Evolutionary conservation across 2,329 filamentous ascomycete species (phyloP), one percentile per base, ranked within the genome.

Genomic region (Colletotrichum zoysiae): DNA sequence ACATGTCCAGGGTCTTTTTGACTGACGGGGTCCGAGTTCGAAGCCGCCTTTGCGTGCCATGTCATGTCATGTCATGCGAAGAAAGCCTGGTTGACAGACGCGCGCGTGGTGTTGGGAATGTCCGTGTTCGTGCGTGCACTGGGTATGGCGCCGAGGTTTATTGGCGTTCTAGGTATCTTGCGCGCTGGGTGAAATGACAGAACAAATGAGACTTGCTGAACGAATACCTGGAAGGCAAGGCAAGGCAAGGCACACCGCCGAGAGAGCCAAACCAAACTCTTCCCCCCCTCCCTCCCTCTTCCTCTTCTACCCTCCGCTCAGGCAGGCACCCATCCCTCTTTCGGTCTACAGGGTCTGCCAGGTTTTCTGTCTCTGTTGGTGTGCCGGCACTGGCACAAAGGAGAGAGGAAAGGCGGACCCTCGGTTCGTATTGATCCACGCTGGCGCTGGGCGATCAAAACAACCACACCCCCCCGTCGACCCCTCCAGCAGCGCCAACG

Each of bases 401-500:
- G 57, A 50, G 57, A 55, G 35, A 33, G n/a, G 56, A 51, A 68
- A 48, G 59, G 59, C 65, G 56, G 65, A 65, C 55, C 59, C 65
- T 65, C 59, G 42, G 42, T 71, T 72, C 70, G 70, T 72, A 72
- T 72, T 72, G 40, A 71, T 64, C 70, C 70, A 66, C 66, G 70
- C 60, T 42, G 65, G 55, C 48, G 66, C 35, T 70, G 70, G 60
- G 65, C 55, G 65, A 70, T 70, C 70, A 60, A 30, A 30, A 30
- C 30, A 30, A 60, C 70, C 65, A 50, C 40, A 16, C 14, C 26
- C 55, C 55, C 69, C 65, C n/a, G 23, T 62, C 65, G 30, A 26
- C 48, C 42, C n/a, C 33, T 69, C 51, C 58, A 35, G 53, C 63
- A 30, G 53, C 63, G 51, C 50, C 68, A 40, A 51, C 48, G 57